Conservation (phyloP, 345 rosid genomes). For the Sapria himalayana region DNA sequence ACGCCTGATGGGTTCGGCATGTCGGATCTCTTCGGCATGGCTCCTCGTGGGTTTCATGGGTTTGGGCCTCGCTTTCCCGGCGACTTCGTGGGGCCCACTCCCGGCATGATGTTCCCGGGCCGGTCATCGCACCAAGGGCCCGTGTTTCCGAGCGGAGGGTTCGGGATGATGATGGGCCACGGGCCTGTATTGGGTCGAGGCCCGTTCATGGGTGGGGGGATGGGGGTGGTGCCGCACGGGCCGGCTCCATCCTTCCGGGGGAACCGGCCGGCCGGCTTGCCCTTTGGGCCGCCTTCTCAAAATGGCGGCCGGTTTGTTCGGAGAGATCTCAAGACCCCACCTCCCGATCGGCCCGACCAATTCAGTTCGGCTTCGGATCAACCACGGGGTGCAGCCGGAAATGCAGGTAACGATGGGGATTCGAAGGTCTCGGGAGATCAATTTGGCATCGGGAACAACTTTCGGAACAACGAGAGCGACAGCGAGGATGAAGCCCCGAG, state of each 20-base stretch:
- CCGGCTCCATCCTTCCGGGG: constrained; percentile 36
- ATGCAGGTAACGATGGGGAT: constrained; percentile 19
- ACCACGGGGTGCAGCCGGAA: constrained; percentile 20
- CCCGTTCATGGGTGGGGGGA: constrained; percentile 68
- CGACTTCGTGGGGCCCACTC: constrained; percentile 56
- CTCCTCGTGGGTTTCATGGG: constrained; percentile 62
- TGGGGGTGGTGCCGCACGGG: constrained; percentile 29
- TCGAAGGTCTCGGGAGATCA: constrained; percentile 27
- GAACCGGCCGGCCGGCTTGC: constrained; percentile 34
- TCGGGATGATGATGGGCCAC: constrained; percentile 85
- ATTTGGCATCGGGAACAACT: constrained; percentile 24
- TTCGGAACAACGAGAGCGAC: constrained; percentile 57
- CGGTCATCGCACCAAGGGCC: constrained; percentile 72
- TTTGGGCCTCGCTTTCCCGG: constrained; percentile 85
- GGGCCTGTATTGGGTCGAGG: no score
- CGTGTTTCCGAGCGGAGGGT: constrained; percentile 62
- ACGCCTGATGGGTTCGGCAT: constrained; percentile 56
- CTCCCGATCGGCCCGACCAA: constrained; percentile 21
- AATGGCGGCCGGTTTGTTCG: constrained; percentile 21
- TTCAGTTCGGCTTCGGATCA: constrained; percentile 25
- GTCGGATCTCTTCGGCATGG: constrained; percentile 72
- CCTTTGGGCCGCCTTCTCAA: constrained; percentile 30
- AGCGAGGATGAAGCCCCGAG: constrained; percentile 94
- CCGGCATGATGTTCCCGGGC: constrained; percentile 91
- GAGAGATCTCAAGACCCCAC: constrained; percentile 29